A percentile compares a stretch with the other conserved stretches of the same genome.
Evolutionary conservation across 2,329 filamentous ascomycete species (phyloP).

Genomic region (Eutypella sp.): DNA sequence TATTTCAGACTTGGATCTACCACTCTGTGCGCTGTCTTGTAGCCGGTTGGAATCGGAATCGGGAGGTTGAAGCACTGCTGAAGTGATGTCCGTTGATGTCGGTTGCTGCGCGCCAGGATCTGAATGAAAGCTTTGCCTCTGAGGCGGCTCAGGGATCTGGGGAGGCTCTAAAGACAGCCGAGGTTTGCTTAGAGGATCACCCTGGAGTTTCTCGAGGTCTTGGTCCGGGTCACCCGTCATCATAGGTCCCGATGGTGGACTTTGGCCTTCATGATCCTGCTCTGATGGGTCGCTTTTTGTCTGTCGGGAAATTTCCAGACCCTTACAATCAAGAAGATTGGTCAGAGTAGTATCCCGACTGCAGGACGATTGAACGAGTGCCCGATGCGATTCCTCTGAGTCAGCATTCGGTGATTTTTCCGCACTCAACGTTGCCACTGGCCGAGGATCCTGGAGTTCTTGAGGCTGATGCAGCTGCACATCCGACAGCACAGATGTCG

Average conservation of each 20-base stretch:
- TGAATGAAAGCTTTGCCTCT: not conserved
- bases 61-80: not conserved
- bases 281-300: not conserved
- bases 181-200: not conserved
- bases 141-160: not conserved
- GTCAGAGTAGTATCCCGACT: not conserved
- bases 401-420: not conserved
- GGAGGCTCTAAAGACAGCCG: not conserved
- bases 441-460: not conserved
- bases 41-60: not conserved
- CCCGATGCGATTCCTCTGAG: not conserved
- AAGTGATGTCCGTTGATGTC: not conserved
- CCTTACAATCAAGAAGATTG: not conserved
- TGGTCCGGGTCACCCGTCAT: not conserved
- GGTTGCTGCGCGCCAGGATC: not conserved
- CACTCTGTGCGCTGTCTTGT: not conserved
- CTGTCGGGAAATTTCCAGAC: too few relatives aligned
- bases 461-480: not conserved
- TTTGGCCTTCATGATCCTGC: not conserved
- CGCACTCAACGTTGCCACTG: not conserved
- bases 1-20: too few relatives aligned
- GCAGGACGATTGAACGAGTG: not conserved
- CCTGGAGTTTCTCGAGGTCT: not conserved
- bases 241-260: not conserved
- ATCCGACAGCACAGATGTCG: not conserved